phyloP scores from a whole-genome alignment of 1,284 basidiomycete genomes.

The Ceratobasidium papillatum region DNA sequence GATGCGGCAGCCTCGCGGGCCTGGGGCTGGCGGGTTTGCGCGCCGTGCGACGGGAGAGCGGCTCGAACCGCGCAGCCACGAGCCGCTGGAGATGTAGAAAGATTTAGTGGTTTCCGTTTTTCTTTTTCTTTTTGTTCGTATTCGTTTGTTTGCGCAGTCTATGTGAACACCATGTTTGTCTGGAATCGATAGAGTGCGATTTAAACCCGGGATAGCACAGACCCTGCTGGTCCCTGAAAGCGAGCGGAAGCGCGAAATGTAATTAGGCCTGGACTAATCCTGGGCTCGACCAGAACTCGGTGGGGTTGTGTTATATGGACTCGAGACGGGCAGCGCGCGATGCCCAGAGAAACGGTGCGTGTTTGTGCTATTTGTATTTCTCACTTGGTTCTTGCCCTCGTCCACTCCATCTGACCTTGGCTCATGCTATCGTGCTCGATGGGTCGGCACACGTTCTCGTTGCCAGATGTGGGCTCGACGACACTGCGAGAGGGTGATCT shows the following conservation, averaged over 20 bases:
- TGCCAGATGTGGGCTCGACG: slow-evolving; percentile 1
- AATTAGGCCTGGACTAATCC: background rate
- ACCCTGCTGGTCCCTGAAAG: slow-evolving; percentile 26
- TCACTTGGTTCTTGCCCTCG: background rate
- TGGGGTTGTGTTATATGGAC: slow-evolving; percentile 21
- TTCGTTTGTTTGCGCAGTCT: slow-evolving; percentile 27
- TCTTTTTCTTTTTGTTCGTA: slow-evolving; percentile 29
- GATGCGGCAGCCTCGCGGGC: slow-evolving; percentile 81
- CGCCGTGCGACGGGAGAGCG: slow-evolving; percentile 69
- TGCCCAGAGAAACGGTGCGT: slow-evolving; percentile 7
- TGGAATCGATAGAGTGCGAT: background rate
- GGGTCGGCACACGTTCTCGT: slow-evolving; percentile 1
- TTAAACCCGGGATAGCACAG: background rate
- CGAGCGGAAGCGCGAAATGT: slow-evolving; percentile 2
- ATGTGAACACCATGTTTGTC: slow-evolving; percentile 8
- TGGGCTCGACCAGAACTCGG: slow-evolving; percentile 15
- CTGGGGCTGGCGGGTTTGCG: slow-evolving; percentile 73
- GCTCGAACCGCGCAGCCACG: slow-evolving; percentile 81
- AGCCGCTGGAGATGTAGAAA: slow-evolving; percentile 78
- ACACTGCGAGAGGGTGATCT: background rate
- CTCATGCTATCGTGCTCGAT: background rate
- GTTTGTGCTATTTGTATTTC: background rate
- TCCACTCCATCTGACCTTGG: background rate
- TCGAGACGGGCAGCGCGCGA: slow-evolving; percentile 2
- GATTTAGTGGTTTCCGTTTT: background rate